A percentile compares a stretch with the other conserved stretches of the same genome.
These are phyloP conservation scores for Barnettozyma sucrosica DNA, from an alignment of 805 yeast genomes.

Conservation along the genomic window DNA sequence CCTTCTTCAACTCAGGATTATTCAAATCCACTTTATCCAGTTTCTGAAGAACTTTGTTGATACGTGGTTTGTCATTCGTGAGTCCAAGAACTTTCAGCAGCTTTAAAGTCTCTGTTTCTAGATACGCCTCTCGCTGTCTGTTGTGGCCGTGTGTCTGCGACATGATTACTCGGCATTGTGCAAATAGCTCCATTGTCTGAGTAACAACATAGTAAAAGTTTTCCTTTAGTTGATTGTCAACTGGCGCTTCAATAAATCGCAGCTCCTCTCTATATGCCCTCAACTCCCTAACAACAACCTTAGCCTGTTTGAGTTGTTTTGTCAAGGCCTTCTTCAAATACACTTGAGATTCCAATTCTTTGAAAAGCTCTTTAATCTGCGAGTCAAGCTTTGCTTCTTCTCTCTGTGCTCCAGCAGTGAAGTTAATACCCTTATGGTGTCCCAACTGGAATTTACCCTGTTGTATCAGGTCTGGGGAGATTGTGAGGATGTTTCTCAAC, in stretches of 20 bases:
- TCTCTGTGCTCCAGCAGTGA: slow-evolving; percentile 17
- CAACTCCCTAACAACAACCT: slow-evolving; percentile 30
- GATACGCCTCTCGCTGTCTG: slow-evolving; percentile 32
- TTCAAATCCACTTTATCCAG: slow-evolving; percentile 19
- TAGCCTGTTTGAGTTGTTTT: slow-evolving; percentile 35
- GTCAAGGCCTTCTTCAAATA: slow-evolving; percentile 36
- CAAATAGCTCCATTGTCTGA: slow-evolving; percentile 33
- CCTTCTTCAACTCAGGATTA: slow-evolving; percentile 16
- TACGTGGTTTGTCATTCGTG: slow-evolving; percentile 18
- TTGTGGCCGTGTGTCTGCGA: slow-evolving; percentile 2
- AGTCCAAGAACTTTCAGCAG: slow-evolving; percentile 26
- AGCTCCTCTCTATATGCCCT: slow-evolving; percentile 25
- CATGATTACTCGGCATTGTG: slow-evolving; percentile 10
- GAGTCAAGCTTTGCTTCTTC: slow-evolving; percentile 26
- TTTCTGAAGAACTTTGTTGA: slow-evolving; percentile 19
- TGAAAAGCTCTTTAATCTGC: slow-evolving; percentile 29
- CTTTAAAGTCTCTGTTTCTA: slow-evolving; percentile 33
- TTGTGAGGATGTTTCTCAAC: slow-evolving; percentile 64
- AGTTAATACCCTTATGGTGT: slow-evolving; percentile 56
- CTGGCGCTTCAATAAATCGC: neutral
- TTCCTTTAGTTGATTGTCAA: slow-evolving; percentile 31
- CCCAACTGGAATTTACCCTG: slow-evolving; percentile 66
- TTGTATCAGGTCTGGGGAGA: slow-evolving; percentile 42
- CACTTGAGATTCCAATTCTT: slow-evolving; percentile 39
- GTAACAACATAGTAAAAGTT: slow-evolving; percentile 38